Evolutionary conservation across 2,329 filamentous ascomycete genomes (phyloP), one percentile per base, ranked within the genome.

Genomic region (Ophiostoma himal-ulmi): DNA sequence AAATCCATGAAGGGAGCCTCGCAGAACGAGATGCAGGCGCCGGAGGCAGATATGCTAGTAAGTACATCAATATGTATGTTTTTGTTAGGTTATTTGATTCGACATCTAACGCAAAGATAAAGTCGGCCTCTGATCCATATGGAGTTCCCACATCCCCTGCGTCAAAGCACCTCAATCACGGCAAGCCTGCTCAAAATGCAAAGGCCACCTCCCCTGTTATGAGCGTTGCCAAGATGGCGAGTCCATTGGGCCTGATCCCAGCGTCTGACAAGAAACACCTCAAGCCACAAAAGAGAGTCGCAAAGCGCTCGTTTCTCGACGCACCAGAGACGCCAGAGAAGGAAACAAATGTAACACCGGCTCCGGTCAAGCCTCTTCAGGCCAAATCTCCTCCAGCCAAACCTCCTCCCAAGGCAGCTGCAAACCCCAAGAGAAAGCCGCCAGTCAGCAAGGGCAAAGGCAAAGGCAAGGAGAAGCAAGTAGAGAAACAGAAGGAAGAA

Each of bases 281-380:
- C 22, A 72, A 71, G 54, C 48, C 44, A 5, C 71, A 70, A 22
- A 72, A 72, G 39, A 30, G 68, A 7, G 64, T 72, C 4, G 71
- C 71, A 11, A 72, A 72, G 66, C 68, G 69, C 39, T 72, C 71
- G 14, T 71, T 72, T 26, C 68, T 72, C 17, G 71, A 72, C 37
- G 52, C 30, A 5, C 69, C 68, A 1, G 60, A 64, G 36, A 57
- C 52, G 1, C 64, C 64, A 0, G 62, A 67, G n/a, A 20, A 30
- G 5, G 69, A 69, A 5, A 41, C 44, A 20, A 30, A 66, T 3
- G 48, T 26, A 17, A 36, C 37, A 13, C 39, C 48, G 5, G 17
- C 37, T 5, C 66, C 37, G 36, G n/a, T 20, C 17, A 48, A 48
- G 8, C 14, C 44, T 69, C 17, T 30, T 5, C 4, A 57, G 52